A percentile compares a stretch with the other conserved stretches of the same genome.
These are phyloP conservation scores for Heritiera fomes DNA, from an alignment of 345 rosid genomes.

Conservation along the genomic window DNA sequence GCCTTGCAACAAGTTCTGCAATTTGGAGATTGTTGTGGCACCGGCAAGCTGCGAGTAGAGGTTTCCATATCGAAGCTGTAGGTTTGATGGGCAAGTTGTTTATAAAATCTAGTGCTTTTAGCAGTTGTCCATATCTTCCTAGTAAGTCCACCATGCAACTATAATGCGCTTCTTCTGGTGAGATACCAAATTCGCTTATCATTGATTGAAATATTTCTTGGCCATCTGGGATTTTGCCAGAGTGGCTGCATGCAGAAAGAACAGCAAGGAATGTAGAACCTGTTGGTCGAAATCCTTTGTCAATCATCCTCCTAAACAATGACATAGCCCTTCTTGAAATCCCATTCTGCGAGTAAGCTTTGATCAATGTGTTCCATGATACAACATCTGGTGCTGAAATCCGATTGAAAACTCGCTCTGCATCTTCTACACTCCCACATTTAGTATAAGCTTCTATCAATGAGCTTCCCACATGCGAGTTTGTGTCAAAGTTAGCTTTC, in stretches of 20 bases:
- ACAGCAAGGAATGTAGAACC: constrained; percentile 29
- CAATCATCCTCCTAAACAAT: constrained; percentile 26
- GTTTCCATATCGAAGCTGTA: constrained; percentile 35
- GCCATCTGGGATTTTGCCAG: constrained; percentile 31
- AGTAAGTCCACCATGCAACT: constrained; percentile 36
- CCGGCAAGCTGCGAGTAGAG: constrained; percentile 37
- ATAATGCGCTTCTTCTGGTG: constrained; percentile 35
- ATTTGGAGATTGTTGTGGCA: constrained; percentile 28
- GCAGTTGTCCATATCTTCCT: constrained; percentile 35
- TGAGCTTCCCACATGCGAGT: constrained; percentile 32
- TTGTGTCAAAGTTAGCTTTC: constrained; percentile 21
- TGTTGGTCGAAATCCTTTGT: constrained; percentile 31
- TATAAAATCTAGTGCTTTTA: constrained; percentile 27
- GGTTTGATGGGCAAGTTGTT: constrained; percentile 29
- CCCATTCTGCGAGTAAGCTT: constrained; percentile 34
- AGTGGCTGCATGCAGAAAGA: constrained; percentile 37
- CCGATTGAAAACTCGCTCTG: constrained; percentile 26
- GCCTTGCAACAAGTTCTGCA: constrained; percentile 29
- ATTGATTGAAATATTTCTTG: constrained; percentile 33
- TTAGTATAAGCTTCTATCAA: constrained; percentile 34
- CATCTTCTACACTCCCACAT: constrained; percentile 32
- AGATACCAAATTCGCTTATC: constrained; percentile 18
- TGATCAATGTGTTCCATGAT: constrained; percentile 35
- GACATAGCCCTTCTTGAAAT: constrained; percentile 23
- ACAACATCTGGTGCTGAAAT: constrained; percentile 28